A percentile compares a stretch with the other conserved stretches of the same genome.
Conservation (phyloP, 208 protist genomes). For the Leishmania guyanensis region DNA sequence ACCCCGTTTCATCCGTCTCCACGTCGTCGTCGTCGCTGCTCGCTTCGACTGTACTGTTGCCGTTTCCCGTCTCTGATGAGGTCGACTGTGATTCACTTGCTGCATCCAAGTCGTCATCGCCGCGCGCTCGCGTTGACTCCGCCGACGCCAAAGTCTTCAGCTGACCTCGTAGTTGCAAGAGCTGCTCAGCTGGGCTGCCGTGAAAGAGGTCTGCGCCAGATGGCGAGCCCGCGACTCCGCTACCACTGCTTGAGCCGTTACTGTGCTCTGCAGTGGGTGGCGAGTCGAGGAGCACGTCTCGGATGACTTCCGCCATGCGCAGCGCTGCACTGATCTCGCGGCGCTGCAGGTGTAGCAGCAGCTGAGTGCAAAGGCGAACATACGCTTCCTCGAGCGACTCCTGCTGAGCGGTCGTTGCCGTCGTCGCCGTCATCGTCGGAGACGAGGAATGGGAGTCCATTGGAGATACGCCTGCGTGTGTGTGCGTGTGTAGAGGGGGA, state of each 20-base stretch:
- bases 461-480: background rate
- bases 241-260: background rate
- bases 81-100: background rate
- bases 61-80: background rate
- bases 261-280: background rate
- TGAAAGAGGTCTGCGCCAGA: slow-evolving; percentile 6
- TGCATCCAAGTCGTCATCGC: background rate
- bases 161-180: slow-evolving; percentile 11
- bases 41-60: slow-evolving; percentile 5
- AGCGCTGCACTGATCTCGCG: slow-evolving; percentile 7
- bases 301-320: slow-evolving; percentile 16
- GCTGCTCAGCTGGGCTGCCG: slow-evolving; percentile 14
- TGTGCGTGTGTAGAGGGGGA: background rate
- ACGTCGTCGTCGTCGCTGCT: background rate
- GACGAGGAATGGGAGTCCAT: background rate
- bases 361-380: slow-evolving; percentile 20
- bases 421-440: background rate
- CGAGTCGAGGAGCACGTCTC: background rate
- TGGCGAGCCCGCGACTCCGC: background rate
- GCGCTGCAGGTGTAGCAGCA: slow-evolving; percentile 25
- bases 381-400: slow-evolving; percentile 19
- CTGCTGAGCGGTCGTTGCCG: background rate
- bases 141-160: background rate
- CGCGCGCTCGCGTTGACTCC: background rate
- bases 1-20: background rate